phyloP scores from a whole-genome alignment of 257 asterid species.

The Cruciata laevipes region DNA sequence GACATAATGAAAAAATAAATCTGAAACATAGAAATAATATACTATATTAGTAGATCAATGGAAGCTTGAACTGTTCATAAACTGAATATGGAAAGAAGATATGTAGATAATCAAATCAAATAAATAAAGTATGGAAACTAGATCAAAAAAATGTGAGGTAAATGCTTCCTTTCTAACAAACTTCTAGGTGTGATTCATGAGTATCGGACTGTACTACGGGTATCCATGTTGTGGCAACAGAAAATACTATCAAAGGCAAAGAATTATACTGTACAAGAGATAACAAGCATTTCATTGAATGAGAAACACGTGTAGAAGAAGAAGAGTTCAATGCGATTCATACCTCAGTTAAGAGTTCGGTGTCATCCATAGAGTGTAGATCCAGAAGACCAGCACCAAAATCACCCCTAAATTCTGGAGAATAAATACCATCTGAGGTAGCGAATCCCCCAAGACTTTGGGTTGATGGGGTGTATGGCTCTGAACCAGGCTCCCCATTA shows the following conservation, averaged over 20 bases:
- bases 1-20: too few relatives aligned
- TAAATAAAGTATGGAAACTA: not conserved
- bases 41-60: too few relatives aligned
- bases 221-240: not conserved
- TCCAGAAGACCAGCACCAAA: conserved; percentile 96
- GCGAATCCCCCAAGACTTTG: conserved; percentile 64
- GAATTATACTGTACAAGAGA: not conserved
- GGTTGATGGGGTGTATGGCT: conserved; percentile 67
- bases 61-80: too few relatives aligned
- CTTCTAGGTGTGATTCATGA: not conserved
- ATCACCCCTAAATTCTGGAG: conserved; percentile 90
- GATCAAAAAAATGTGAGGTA: not conserved
- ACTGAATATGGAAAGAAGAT: not conserved
- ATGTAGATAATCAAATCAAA: not conserved
- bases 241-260: not conserved
- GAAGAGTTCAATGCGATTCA: conserved; percentile 16
- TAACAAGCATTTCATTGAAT: not conserved
- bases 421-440: conserved; percentile 56
- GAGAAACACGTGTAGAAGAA: not conserved
- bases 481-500: conserved; percentile 76
- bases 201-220: too few relatives aligned
- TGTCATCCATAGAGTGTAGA: conserved; percentile 96
- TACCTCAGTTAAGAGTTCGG: conserved; percentile 97
- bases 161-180: not conserved
- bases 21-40: not conserved